Evolutionary conservation across 2,329 filamentous ascomycete genomes (phyloP).

Genomic region (Cercospora sp.): DNA sequence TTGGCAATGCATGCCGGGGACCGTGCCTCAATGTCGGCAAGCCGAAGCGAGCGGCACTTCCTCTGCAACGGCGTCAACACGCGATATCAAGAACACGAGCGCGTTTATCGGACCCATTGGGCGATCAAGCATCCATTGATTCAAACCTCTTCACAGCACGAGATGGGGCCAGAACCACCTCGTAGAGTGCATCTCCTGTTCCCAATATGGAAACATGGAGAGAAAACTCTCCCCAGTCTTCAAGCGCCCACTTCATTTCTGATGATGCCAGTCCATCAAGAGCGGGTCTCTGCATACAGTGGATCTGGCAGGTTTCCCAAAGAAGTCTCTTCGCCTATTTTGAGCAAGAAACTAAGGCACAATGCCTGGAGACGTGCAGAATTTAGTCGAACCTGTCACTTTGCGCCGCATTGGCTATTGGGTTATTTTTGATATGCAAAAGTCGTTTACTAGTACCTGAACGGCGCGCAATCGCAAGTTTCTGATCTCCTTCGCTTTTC

Average conservation of each 20-base stretch:
- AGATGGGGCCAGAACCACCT: neutral
- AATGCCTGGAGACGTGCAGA: neutral
- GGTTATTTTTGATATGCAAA: constrained; percentile 4
- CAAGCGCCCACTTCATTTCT: neutral
- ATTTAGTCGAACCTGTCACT: neutral
- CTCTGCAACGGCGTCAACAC: neutral
- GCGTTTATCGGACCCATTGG: neutral
- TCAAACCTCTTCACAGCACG: neutral
- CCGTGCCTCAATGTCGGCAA: constrained; percentile 7
- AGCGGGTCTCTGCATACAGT: constrained; percentile 6
- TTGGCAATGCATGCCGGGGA: neutral
- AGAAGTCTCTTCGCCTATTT: constrained; percentile 2
- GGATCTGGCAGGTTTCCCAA: neutral
- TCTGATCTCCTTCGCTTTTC: neutral
- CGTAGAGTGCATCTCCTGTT: neutral
- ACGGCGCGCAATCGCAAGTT: neutral
- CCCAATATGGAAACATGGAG: neutral
- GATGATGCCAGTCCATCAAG: constrained; percentile 7
- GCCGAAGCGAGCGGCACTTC: constrained; percentile 5
- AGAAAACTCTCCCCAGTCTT: neutral
- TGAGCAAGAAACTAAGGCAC: constrained; percentile 1
- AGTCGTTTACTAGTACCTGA: neutral
- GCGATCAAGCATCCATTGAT: neutral
- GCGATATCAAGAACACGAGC: neutral
- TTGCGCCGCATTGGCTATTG: constrained; percentile 1